Base-by-base conservation (phyloP, 345 rosid species). In the Stellera chamaejasme region DNA sequence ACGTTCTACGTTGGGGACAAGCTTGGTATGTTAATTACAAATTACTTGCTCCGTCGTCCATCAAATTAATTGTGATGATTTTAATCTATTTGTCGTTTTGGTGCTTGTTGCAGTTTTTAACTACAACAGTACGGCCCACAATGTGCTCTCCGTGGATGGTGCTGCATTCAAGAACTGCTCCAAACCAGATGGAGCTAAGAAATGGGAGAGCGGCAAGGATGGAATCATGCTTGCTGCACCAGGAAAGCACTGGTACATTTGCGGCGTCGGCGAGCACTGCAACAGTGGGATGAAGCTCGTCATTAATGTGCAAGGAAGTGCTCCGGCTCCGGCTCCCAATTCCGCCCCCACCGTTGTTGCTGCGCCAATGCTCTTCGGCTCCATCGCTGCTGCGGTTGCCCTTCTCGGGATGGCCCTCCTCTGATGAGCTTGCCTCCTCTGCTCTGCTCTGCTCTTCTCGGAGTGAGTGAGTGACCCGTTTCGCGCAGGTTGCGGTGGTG, bases 231-330 rank as follows among this genome's bases (percentile, higher is more conserved):
- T 72, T 6, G 25, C 56, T 41, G 14, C 66, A 10, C 56, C 69
- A 0, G 72, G 73, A 2, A 69, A 25, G 11, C 71, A 75, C 55
- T 75, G 73, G 69, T 75, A 75, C 69, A 59, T 71, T 10, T 75
- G 76, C 23, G 69, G 74, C 13, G 16, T 48, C 13, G 36, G 52
- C 43, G 8, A 15, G 16, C 77, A 69, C 51, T 76, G 77, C 11
- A 72, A 11, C 11, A n/a, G 8, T 10, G 48, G 62, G 27, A 60
- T 59, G 63, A 76, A 72, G 61, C 69, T 67, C 7, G 56, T 10
- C 68, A 65, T 68, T 23, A 65, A 62, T 10, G 77, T 69, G 59
- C 58, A 54, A 23, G n/a, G 53, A 32, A 26, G 43, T 26, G 57
- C 71, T 50, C 58, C 60, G 0, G 15, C 43, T 14, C 6, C 47